Base-by-base conservation (phyloP, 2,329 filamentous ascomycete genomes). In the Scytalidium sp. region DNA sequence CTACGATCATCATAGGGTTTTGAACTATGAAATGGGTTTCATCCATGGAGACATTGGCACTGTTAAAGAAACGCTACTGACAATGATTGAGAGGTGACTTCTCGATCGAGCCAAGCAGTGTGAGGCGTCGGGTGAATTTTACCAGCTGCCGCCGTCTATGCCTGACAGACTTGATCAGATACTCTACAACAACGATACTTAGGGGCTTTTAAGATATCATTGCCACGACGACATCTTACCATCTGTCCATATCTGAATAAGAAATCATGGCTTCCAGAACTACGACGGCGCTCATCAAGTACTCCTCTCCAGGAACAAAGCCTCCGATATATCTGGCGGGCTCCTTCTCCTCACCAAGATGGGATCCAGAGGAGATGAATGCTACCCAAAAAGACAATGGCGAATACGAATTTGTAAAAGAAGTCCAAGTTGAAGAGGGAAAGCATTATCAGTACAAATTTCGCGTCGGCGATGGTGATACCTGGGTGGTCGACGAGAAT, bases 381-480 rank as follows among this genome's bases (percentile, higher is more conserved):
- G 73, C 67, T 50, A 71, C 71, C 3, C 70, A 70, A 23, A 73
- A 76, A 9, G 68, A 74, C 3, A 69, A 76, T 29, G 79, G 76
- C n/a, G 72, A 84, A 47, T 70, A 81, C 50, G 62, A 76, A 11
- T 91, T 88, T 62, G 73, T 67, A 41, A 81, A 81, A 50, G 67
- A 74, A 1, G 72, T 89, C 41, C 64, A 75, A 29, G 73, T 79
- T 7, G 71, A 80, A 17, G 71, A 78, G 19, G 79, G 78, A 19
- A 75, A 79, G 43, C 76, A 81, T 50, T 81, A 89, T 56, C 83
- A 88, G 60, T 92, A 90, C 75, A 91, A 90, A 67, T 87, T 91
- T 58, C 79, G 85, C 23, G 71, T 87, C 29, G 86, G 85, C 9
- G 65, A 75, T 19, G 81, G 80, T 43, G 79, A 88, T 55, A 88